A percentile compares a stretch with the other conserved stretches of the same genome.
phyloP scores from a whole-genome alignment of 345 rosid species.

The Pistacia atlantica region DNA sequence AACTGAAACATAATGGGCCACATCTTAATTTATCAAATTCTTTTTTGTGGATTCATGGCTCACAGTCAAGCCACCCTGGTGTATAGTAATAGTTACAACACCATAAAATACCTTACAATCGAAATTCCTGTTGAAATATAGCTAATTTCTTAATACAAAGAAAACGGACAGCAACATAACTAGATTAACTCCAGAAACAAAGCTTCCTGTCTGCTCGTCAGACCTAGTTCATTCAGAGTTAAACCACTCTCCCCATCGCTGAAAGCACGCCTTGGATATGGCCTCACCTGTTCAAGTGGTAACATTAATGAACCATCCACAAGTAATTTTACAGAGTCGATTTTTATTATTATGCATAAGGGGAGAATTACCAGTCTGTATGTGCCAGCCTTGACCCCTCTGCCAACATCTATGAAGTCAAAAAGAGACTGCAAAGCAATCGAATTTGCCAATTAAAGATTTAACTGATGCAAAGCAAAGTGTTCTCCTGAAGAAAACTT shows the following conservation, averaged over 20 bases:
- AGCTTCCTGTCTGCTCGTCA: conserved; percentile 96
- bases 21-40: too few relatives aligned
- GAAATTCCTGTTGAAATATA: too few relatives aligned
- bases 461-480: not conserved
- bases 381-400: conserved; percentile 82
- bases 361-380: conserved; percentile 78
- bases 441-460: conserved; percentile 4
- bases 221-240: conserved; percentile 81
- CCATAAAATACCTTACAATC: too few relatives aligned
- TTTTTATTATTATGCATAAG: not conserved
- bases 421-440: conserved; percentile 72
- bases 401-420: conserved; percentile 88
- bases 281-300: conserved; percentile 78
- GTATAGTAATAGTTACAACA: too few relatives aligned
- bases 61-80: too few relatives aligned
- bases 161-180: conserved; percentile 6
- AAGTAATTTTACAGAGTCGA: too few relatives aligned
- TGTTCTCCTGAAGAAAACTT: conserved; percentile 19
- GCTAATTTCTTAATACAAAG: too few relatives aligned
- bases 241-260: conserved; percentile 67
- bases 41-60: too few relatives aligned
- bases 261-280: conserved; percentile 94
- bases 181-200: conserved; percentile 86
- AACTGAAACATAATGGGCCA: too few relatives aligned
- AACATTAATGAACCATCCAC: not conserved